Conservation (phyloP, 2,329 filamentous ascomycete genomes). For the Penicillium nordicum region DNA sequence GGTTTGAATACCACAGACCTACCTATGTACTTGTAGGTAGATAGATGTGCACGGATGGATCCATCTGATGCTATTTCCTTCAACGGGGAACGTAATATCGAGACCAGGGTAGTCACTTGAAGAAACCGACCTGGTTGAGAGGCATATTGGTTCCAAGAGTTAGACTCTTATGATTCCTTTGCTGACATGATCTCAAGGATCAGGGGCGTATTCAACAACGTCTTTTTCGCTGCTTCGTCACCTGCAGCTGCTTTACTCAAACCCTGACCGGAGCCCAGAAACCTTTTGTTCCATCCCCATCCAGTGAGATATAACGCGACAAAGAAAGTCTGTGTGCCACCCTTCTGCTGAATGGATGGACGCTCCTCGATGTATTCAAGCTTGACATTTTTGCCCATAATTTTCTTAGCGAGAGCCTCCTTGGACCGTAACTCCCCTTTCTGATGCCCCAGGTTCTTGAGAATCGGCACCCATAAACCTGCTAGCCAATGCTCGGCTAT, state of each 20-base stretch:
- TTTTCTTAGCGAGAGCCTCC: constrained; percentile 49
- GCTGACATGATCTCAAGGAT: constrained; percentile 39
- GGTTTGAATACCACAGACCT: not conserved
- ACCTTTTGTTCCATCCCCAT: constrained; percentile 45
- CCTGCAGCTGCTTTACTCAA: constrained; percentile 45
- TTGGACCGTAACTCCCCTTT: constrained; percentile 48
- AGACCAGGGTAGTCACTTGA: not conserved
- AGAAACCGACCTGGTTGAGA: not conserved
- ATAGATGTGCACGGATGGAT: not conserved
- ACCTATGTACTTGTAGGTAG: not conserved
- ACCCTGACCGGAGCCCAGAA: constrained; percentile 46
- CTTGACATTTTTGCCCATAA: constrained; percentile 57
- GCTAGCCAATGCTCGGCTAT: constrained; percentile 69
- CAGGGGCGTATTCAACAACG: constrained; percentile 38
- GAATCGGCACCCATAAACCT: constrained; percentile 66
- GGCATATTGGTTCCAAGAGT: not conserved
- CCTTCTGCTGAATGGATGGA: constrained; percentile 30
- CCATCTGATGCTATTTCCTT: not conserved
- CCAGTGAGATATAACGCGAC: constrained; percentile 49
- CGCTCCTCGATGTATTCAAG: constrained; percentile 57
- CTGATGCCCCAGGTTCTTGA: constrained; percentile 42
- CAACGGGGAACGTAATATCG: not conserved
- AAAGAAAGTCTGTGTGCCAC: constrained; percentile 42
- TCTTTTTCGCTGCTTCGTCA: constrained; percentile 43
- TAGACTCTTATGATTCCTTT: constrained; percentile 25